Evolutionary conservation across 257 asterid species (phyloP).

Genomic region (Eustoma russellianum): DNA sequence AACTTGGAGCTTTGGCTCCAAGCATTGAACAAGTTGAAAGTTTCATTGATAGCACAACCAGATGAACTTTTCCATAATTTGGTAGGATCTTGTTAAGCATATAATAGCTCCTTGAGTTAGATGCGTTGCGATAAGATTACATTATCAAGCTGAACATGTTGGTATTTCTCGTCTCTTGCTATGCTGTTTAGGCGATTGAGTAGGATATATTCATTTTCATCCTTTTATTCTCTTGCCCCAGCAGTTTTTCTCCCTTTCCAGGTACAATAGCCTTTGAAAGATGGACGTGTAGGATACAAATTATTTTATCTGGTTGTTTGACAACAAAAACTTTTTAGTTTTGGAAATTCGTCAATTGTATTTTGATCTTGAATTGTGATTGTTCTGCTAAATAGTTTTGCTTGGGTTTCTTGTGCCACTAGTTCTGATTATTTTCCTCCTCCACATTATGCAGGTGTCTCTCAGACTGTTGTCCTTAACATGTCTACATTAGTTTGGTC

Average conservation of each 20-base stretch:
- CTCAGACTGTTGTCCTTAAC: slow-evolving; percentile 86
- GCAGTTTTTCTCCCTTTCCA: neutral
- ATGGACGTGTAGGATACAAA: too few species aligned
- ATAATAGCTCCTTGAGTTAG: neutral
- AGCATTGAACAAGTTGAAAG: too few species aligned
- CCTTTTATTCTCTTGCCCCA: too few species aligned
- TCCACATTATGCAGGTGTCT: slow-evolving; percentile 93
- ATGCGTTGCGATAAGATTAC: neutral
- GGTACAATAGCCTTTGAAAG: too few species aligned
- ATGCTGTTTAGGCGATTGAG: too few species aligned
- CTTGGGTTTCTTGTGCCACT: neutral
- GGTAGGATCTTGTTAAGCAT: too few species aligned
- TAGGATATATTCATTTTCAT: too few species aligned
- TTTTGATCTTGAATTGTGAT: neutral
- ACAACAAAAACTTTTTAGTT: too few species aligned
- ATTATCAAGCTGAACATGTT: neutral
- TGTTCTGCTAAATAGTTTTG: neutral
- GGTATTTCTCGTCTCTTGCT: neutral
- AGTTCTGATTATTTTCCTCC: slow-evolving; percentile 4
- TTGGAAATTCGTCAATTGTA: neutral
- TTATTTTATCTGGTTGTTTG: neutral
- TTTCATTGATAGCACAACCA: too few species aligned
- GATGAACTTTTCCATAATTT: too few species aligned
- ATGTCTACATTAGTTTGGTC: slow-evolving; percentile 95
- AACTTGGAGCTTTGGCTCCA: too few species aligned